Percentiles rank a stretch among this genome's conserved stretches.
Evolutionary conservation across 345 rosid species (phyloP).

Genomic region (Citrus maxima): DNA sequence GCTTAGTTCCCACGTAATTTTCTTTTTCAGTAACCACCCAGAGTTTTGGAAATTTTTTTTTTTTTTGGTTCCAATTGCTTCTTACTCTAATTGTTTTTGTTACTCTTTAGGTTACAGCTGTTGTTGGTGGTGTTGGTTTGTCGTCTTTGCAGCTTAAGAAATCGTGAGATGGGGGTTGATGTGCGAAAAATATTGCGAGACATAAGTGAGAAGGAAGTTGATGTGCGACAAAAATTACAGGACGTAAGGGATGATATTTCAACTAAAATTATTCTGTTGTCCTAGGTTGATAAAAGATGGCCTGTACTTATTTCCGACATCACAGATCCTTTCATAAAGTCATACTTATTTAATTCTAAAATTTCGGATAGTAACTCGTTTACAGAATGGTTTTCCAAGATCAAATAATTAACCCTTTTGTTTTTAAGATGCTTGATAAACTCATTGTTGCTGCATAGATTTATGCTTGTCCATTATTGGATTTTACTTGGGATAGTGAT

Average conservation of each 20-base stretch:
- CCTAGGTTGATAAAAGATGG: not conserved
- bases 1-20: not conserved
- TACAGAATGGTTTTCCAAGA: too few species aligned
- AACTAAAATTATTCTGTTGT: not conserved
- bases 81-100: not conserved
- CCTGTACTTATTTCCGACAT: not conserved
- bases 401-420: not conserved
- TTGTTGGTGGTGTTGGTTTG: slow-evolving; percentile 9
- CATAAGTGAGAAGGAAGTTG: slow-evolving; percentile 20
- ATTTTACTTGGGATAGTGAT: not conserved
- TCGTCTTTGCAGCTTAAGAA: slow-evolving; percentile 1
- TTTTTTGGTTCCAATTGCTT: not conserved
- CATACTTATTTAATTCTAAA: not conserved
- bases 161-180: slow-evolving; percentile 25
- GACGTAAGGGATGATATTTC: slow-evolving; percentile 23
- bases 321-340: not conserved
- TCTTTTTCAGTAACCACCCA: not conserved
- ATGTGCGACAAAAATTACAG: slow-evolving; percentile 9
- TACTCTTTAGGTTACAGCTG: slow-evolving; percentile 8
- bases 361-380: too few species aligned
- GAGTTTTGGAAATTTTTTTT: not conserved
- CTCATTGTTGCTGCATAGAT: not conserved
- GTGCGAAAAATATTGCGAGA: not conserved
- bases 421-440: not conserved
- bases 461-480: not conserved